phyloP scores from a whole-genome alignment of 208 protist species.

The Trypanosoma lewisi region DNA sequence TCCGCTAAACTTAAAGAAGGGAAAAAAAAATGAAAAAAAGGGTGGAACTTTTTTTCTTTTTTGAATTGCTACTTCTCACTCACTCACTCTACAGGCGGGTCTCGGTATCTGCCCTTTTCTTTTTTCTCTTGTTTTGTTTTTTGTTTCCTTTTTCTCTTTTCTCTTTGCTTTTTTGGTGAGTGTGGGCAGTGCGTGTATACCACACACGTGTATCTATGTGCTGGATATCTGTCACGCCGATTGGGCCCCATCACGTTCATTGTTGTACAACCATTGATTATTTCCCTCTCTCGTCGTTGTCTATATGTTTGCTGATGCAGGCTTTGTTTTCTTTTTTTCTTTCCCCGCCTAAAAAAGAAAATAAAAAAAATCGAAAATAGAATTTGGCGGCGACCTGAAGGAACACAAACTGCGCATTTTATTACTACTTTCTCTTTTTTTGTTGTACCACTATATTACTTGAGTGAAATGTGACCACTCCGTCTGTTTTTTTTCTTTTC shows the following conservation, averaged over 20 bases:
- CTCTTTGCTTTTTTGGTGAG: conserved; percentile 8
- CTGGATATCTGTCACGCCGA: too few species aligned
- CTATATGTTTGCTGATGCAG: background rate
- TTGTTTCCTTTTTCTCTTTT: conserved; percentile 12
- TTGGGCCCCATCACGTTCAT: background rate
- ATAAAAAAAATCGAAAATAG: background rate
- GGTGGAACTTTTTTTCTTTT: too few species aligned
- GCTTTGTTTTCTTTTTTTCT: background rate
- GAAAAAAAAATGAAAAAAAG: too few species aligned
- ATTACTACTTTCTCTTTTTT: too few species aligned
- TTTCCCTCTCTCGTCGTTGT: too few species aligned
- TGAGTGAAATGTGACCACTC: too few species aligned
- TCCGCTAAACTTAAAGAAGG: too few species aligned
- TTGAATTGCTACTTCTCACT: too few species aligned
- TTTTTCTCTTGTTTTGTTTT: conserved; percentile 19
- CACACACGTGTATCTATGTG: background rate
- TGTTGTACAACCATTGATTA: background rate
- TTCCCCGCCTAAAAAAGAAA: background rate
- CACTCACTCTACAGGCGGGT: background rate
- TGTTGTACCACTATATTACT: too few species aligned
- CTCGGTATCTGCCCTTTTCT: conserved; percentile 5
- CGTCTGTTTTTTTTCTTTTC: background rate
- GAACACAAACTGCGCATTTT: too few species aligned
- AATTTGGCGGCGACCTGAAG: too few species aligned
- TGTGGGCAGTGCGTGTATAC: background rate